Evolutionary conservation across 2,329 filamentous ascomycete genomes (phyloP).

Genomic region (Hyphodiscus sp.): DNA sequence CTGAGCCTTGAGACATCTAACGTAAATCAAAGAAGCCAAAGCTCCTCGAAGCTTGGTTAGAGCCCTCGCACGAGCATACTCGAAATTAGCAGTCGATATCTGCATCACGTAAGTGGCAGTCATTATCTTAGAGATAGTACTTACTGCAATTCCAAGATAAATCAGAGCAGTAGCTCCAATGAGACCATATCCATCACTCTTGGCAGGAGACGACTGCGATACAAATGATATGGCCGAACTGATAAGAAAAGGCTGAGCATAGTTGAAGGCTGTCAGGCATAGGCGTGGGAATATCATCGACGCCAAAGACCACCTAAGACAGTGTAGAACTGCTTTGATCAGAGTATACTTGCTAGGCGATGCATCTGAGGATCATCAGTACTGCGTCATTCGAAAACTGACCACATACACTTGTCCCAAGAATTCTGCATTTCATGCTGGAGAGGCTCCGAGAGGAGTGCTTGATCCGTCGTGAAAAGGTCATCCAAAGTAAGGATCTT

Average conservation of each 20-base stretch:
- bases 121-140: not conserved
- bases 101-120: not conserved
- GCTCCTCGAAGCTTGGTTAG: not conserved
- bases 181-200: constrained; percentile 19
- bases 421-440: constrained; percentile 4
- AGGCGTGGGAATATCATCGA: constrained; percentile 18
- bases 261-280: constrained; percentile 21
- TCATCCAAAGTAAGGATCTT: constrained; percentile 28
- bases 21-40: constrained; percentile 37
- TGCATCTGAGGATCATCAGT: not conserved
- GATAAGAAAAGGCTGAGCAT: constrained; percentile 21
- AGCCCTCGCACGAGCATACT: not conserved
- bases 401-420: constrained; percentile 11
- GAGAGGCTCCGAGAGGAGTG: constrained; percentile 9
- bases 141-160: constrained; percentile 18
- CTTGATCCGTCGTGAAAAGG: constrained; percentile 19
- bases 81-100: too few relatives aligned
- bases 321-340: constrained; percentile 9
- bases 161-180: constrained; percentile 17
- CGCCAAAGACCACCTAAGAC: constrained; percentile 11
- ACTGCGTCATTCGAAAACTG: too few relatives aligned
- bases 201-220: not conserved
- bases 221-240: constrained; percentile 7
- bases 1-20: constrained; percentile 35
- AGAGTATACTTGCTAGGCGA: constrained; percentile 10